Evolutionary conservation across 371 early-diverging fungal species (phyloP).

Genomic region (Mortierella polycephala): DNA sequence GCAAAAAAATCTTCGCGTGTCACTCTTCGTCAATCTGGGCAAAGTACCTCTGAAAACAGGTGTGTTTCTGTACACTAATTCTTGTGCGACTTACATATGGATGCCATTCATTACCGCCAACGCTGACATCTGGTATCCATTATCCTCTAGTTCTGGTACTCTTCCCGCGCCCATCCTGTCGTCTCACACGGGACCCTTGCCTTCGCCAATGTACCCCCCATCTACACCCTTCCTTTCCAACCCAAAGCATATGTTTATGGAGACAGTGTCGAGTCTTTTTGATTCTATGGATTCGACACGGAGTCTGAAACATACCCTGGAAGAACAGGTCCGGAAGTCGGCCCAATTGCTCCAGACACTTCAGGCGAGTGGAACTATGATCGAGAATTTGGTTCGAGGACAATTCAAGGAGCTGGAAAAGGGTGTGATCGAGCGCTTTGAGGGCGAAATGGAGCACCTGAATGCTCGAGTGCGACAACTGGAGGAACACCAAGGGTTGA

Average conservation of each 20-base stretch:
- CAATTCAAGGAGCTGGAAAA: constrained; percentile 82
- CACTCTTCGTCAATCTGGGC: constrained; percentile 28
- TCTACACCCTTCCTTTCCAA: constrained; percentile 46
- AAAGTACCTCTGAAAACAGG: constrained; percentile 4
- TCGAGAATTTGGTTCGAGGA: constrained; percentile 78
- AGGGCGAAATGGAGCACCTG: constrained; percentile 44
- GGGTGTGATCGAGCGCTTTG: constrained; percentile 58
- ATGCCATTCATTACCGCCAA: background rate
- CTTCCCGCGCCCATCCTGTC: constrained; percentile 51
- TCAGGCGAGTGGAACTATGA: constrained; percentile 76
- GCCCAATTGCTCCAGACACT: constrained; percentile 80
- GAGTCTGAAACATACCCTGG: constrained; percentile 71
- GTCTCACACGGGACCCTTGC: constrained; percentile 51
- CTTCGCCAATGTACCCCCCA: constrained; percentile 43
- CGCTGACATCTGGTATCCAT: constrained; percentile 8
- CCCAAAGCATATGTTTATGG: constrained; percentile 55
- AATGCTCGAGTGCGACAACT: constrained; percentile 46
- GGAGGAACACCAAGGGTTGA: constrained; percentile 51
- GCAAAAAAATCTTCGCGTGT: constrained; percentile 28
- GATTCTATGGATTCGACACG: constrained; percentile 70
- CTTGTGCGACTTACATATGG: no score
- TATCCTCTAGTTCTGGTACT: constrained; percentile 30
- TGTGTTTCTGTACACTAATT: background rate
- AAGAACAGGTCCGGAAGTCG: constrained; percentile 82
- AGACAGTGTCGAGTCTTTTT: constrained; percentile 69